Percentiles rank a stretch among this genome's conserved stretches.
Conservation (phyloP, 768 basidiomycete species). For the Hydnum rufescens region DNA sequence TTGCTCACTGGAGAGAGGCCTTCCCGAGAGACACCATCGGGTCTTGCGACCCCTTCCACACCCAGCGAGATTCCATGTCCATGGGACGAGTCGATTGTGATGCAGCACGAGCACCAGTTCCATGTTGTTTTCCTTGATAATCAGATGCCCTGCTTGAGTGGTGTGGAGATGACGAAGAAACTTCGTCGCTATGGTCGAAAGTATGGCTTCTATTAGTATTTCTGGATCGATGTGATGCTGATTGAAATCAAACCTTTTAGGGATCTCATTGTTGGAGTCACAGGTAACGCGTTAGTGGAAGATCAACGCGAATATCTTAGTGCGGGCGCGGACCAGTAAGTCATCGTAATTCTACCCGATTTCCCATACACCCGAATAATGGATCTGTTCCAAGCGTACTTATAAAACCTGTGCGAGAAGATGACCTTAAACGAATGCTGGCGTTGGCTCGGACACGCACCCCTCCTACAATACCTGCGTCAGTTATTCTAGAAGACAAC, state of each 20-base stretch:
- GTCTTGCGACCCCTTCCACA: background rate
- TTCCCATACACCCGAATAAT: background rate
- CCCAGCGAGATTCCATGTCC: background rate
- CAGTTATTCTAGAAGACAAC: too few species aligned
- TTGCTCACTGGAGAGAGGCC: constrained; percentile 6
- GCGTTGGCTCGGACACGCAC: background rate
- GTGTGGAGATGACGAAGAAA: constrained; percentile 13
- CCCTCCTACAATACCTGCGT: too few species aligned
- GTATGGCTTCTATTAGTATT: constrained; percentile 12
- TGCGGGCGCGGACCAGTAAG: constrained; percentile 17
- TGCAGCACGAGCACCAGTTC: background rate
- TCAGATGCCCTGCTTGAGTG: constrained; percentile 13
- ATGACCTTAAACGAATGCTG: constrained; percentile 3
- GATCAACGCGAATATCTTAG: constrained; percentile 15
- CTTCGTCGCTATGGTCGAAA: constrained; percentile 12
- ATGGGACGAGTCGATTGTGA: background rate
- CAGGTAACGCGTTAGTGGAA: constrained; percentile 15
- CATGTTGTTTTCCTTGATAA: constrained; percentile 17
- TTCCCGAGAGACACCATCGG: too few species aligned
- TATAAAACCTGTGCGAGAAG: constrained; percentile 9
- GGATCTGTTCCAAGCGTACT: constrained; percentile 4
- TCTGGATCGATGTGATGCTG: background rate
- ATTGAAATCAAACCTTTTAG: background rate
- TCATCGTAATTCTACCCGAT: background rate
- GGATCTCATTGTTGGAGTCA: constrained; percentile 16